Evolutionary conservation across 208 protist species (phyloP), one percentile per base, ranked within the genome.

Genomic region (Balamuthia mandrillaris): DNA sequence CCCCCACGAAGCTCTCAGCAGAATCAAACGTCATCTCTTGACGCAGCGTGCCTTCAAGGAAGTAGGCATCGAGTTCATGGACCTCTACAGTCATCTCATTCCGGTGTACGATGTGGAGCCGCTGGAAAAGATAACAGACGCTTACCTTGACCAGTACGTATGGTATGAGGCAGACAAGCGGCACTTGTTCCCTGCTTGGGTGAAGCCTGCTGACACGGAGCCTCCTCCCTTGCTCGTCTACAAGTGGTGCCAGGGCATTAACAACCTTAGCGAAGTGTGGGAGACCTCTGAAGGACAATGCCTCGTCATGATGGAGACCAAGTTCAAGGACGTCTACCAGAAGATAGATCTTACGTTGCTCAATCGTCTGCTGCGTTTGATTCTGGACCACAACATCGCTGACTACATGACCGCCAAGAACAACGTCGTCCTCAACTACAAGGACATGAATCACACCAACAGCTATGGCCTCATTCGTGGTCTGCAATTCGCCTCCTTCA

Each of bases 351-450:
- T 99, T 83, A 99, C 96, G 54, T 90, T 99, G 2, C 97, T 99
- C 88, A 99, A 99, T 84, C 94, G 96, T 51, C 90, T 99, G 72
- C 94, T 99, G 35, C 96, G 98, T 88, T 94, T 99, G 33, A 98
- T 99, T 89, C 97, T 99, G 87, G 98, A 99, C 93, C 97, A 98
- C 88, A 99, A 99, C 86, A 95, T 99, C 68, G 99, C 99, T 24
- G 99, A 99, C 90, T 99, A 99, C 94, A 99, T 99, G 90, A 98
- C 98, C 35, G 96, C 97, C 66, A 99, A 99, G 87, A 99, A 99
- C 92, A 99, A 99, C 91, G 95, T 99, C 0, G 94, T 97, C 2
- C 90, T 99, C 27, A 97, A 96, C 88, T 99, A 98, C 92, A 99
- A 99, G 94, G 99, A 99, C 92, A 99, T 99, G 98, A 98, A 94